Evolutionary conservation across 2,329 filamentous ascomycete genomes (phyloP), one percentile per base, ranked within the genome.

Genomic region (Rhexocercosporidium sp.): DNA sequence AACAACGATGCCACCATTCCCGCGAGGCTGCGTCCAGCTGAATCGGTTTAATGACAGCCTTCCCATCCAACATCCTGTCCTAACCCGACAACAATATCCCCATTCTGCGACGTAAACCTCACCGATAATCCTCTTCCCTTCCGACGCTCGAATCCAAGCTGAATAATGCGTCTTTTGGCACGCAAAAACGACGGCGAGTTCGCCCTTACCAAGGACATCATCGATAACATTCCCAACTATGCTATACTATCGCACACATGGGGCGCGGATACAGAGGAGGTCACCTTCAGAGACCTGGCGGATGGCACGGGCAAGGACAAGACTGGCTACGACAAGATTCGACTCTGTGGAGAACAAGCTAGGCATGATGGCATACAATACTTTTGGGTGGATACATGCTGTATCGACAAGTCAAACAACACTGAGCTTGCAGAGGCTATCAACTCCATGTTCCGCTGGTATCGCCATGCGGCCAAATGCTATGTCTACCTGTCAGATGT

Each of bases 361-460:
- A 31, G 29, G 29, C 29, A 4, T 31, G 29, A 31, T 31, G 29
- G 29, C 29, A 4, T 31, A 31, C 29, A 31, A 31, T 31, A 31
- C 29, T 31, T n/a, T n/a, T n/a, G n/a, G n/a, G n/a, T n/a, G n/a
- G n/a, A n/a, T n/a, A n/a, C n/a, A n/a, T n/a, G n/a, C 29, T 31
- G 29, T 31, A 31, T 31, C 29, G 29, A 31, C 29, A 31, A 31
- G 29, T 31, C 29, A 31, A 31, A 31, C 29, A 31, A 31, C 29
- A 31, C 29, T 9, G 29, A 31, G 37, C 53, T 20, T 39, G 31
- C 31, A 41, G 51, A 56, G 81, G 0, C 77, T 80, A 59, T 76
- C n/a, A n/a, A n/a, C n/a, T n/a, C n/a, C n/a, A n/a, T n/a, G n/a
- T n/a, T n/a, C n/a, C n/a, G n/a, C n/a, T n/a, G n/a, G n/a, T n/a